Evolutionary conservation across 768 basidiomycete genomes (phyloP).

Genomic region (Ramaria sp.): DNA sequence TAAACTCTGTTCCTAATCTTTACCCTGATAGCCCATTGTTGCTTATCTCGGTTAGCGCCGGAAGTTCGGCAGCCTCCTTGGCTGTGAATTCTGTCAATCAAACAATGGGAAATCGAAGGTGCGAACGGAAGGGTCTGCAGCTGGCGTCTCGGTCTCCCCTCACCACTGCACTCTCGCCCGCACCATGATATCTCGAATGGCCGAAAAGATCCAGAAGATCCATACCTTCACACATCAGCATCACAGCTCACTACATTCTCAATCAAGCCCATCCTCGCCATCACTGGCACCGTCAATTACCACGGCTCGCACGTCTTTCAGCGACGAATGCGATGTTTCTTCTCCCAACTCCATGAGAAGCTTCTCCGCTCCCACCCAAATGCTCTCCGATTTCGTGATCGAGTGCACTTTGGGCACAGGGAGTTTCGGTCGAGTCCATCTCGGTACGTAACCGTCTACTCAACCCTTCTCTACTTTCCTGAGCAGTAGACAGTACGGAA

Average conservation of each 20-base stretch:
- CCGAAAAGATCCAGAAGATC: constrained; percentile 8
- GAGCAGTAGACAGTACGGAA: constrained; percentile 53
- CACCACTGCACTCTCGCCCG: neutral
- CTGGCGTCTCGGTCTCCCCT: neutral
- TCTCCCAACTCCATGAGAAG: constrained; percentile 8
- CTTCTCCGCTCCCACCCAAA: constrained; percentile 13
- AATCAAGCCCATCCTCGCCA: constrained; percentile 6
- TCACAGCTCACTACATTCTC: neutral
- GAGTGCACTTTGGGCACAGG: constrained; percentile 86
- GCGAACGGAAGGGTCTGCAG: neutral
- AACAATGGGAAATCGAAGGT: constrained; percentile 9
- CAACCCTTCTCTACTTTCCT: constrained; percentile 8
- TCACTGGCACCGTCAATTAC: constrained; percentile 9
- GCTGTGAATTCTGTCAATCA: neutral
- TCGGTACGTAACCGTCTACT: constrained; percentile 38
- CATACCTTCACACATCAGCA: neutral
- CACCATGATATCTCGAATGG: constrained; percentile 9
- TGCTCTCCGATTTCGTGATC: constrained; percentile 67
- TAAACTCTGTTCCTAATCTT: too few species aligned
- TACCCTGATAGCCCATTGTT: too few species aligned
- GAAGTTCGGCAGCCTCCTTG: neutral
- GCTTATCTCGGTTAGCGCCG: neutral
- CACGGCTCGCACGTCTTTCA: constrained; percentile 7
- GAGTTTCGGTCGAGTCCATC: constrained; percentile 93
- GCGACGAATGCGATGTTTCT: constrained; percentile 3